Conservation (phyloP, 495 filamentous ascomycete species). For the Parachaetomium inaequale region DNA sequence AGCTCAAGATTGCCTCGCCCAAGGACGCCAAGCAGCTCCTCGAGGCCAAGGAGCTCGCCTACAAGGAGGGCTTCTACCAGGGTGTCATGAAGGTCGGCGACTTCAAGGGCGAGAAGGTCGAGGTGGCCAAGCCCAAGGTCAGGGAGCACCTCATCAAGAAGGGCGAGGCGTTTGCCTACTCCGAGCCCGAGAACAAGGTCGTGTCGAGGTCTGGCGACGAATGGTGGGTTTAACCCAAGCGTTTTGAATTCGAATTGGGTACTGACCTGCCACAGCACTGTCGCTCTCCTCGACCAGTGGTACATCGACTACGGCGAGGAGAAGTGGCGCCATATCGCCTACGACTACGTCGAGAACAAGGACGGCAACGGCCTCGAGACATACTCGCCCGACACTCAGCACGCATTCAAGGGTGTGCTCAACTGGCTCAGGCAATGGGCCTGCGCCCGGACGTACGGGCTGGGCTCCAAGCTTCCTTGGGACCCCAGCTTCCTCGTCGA, state of each 20-base stretch:
- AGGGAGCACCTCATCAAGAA: constrained; percentile 71
- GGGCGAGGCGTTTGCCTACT: constrained; percentile 84
- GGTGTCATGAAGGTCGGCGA: constrained; percentile 87
- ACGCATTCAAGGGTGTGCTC: constrained; percentile 78
- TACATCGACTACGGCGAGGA: constrained; percentile 94
- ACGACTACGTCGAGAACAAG: constrained; percentile 65
- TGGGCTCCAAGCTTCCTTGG: constrained; percentile 96
- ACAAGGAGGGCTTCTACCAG: constrained; percentile 97
- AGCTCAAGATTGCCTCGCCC: constrained; percentile 92
- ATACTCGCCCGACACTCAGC: constrained; percentile 72
- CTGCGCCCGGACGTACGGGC: constrained; percentile 84
- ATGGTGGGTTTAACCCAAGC: constrained; percentile 16
- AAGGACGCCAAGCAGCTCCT: constrained; percentile 87
- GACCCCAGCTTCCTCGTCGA: constrained; percentile 90
- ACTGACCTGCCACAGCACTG: constrained; percentile 56
- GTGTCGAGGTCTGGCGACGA: constrained; percentile 82
- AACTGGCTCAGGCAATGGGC: constrained; percentile 96
- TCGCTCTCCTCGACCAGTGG: constrained; percentile 93
- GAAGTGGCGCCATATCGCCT: constrained; percentile 65
- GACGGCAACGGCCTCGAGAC: constrained; percentile 67
- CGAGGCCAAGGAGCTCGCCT: constrained; percentile 92
- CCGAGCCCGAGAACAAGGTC: constrained; percentile 86
- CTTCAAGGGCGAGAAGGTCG: constrained; percentile 82
- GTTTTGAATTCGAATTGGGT: no score
- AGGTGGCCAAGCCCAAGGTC: constrained; percentile 82